Conservation (phyloP, 2,329 filamentous ascomycete genomes). For the Xylariaceae sp. region DNA sequence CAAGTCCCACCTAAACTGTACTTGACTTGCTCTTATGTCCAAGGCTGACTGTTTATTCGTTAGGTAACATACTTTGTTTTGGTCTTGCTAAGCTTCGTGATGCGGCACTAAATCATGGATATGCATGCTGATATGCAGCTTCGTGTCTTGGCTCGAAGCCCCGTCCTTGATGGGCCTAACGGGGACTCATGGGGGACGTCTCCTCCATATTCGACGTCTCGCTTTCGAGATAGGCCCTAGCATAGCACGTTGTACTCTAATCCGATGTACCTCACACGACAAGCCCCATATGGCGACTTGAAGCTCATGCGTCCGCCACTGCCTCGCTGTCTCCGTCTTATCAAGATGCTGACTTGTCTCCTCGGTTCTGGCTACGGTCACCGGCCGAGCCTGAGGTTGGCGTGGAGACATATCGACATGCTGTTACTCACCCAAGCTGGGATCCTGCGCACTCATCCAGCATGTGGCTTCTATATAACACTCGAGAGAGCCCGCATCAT, state of each 20-base stretch:
- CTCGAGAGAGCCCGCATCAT: constrained; percentile 1
- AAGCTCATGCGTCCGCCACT: constrained; percentile 6
- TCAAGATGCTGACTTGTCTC: constrained; percentile 12
- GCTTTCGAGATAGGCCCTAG: constrained; percentile 2
- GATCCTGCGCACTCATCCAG: not conserved
- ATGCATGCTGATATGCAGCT: constrained; percentile 3
- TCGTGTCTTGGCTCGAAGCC: no score
- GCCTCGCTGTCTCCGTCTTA: constrained; percentile 14
- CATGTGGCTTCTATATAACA: constrained; percentile 17
- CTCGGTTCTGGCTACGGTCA: constrained; percentile 11
- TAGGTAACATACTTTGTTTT: not conserved
- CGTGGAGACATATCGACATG: constrained; percentile 12
- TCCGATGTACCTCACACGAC: constrained; percentile 7
- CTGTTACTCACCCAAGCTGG: not conserved
- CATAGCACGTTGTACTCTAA: constrained; percentile 9
- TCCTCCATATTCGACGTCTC: no score
- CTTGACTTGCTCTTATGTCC: constrained; percentile 5
- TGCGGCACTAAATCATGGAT: not conserved
- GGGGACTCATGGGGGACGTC: no score
- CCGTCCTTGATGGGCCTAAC: no score
- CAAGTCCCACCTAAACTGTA: constrained; percentile 5
- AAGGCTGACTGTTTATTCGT: constrained; percentile 17
- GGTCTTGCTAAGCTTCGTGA: constrained; percentile 7
- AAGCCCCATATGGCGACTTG: constrained; percentile 9
- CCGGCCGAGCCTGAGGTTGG: constrained; percentile 8